Evolutionary conservation across 2,329 filamentous ascomycete genomes (phyloP).

Genomic region (Penicillium carneum): DNA sequence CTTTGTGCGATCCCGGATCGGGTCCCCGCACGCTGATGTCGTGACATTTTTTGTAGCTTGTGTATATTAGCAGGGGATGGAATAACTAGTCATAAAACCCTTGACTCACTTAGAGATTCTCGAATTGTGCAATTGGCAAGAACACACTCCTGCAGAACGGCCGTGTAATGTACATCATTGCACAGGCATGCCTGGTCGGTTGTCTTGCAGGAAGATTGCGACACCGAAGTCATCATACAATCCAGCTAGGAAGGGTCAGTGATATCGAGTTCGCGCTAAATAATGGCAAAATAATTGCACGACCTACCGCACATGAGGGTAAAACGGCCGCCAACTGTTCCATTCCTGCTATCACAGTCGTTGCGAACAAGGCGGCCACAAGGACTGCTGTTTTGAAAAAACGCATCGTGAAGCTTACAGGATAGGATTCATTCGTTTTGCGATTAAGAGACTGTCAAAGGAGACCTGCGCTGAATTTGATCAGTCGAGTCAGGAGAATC

Average conservation of each 20-base stretch:
- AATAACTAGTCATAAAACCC: not conserved
- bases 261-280: not conserved
- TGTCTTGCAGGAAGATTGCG: conserved; percentile 47
- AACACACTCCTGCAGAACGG: conserved; percentile 46
- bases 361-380: conserved; percentile 18
- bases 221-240: conserved; percentile 36
- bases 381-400: conserved; percentile 13
- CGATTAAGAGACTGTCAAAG: not conserved
- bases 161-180: conserved; percentile 44
- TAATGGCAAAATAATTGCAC: too few relatives aligned
- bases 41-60: conserved; percentile 55
- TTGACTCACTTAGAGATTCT: conserved; percentile 46
- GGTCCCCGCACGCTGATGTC: conserved; percentile 48
- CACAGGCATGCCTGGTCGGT: conserved; percentile 54
- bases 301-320: conserved; percentile 37
- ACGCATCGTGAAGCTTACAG: conserved; percentile 18
- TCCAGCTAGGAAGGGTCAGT: conserved; percentile 30
- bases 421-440: conserved; percentile 12
- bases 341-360: conserved; percentile 19
- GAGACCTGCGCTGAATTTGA: not conserved
- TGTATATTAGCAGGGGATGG: conserved; percentile 17
- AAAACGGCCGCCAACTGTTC: conserved; percentile 27
- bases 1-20: conserved; percentile 46
- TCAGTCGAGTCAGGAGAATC: conserved; percentile 5
- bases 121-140: conserved; percentile 46